Conservation (phyloP, 2,329 filamentous ascomycete genomes). For the Stenocarpella maydis region DNA sequence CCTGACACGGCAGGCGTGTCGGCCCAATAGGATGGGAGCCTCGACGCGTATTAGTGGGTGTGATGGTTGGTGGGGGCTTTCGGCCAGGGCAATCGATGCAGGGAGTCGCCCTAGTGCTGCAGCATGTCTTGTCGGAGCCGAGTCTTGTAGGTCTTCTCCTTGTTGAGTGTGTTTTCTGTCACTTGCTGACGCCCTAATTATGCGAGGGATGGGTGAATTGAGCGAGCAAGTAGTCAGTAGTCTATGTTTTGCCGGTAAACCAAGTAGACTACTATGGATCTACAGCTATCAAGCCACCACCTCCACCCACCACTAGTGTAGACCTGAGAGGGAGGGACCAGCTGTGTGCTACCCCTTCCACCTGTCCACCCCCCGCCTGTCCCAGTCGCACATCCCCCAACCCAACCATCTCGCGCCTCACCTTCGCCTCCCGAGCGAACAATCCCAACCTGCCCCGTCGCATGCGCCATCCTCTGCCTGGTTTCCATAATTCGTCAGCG, state of each 20-base stretch:
- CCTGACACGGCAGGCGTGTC: slow-evolving; percentile 19
- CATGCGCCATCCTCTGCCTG: slow-evolving; percentile 33
- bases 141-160: not conserved
- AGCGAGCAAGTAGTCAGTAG: too few relatives aligned
- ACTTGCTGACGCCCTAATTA: slow-evolving; percentile 6
- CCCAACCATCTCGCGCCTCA: slow-evolving; percentile 28
- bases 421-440: slow-evolving; percentile 32
- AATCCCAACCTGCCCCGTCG: slow-evolving; percentile 17
- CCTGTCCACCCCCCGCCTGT: slow-evolving; percentile 23
- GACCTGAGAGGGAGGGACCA: too few relatives aligned
- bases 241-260: slow-evolving; percentile 5
- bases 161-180: not conserved
- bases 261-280: too few relatives aligned
- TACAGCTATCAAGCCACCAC: not conserved
- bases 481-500: not conserved
- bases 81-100: slow-evolving; percentile 9
- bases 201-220: not conserved
- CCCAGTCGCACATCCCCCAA: slow-evolving; percentile 21
- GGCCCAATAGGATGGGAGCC: slow-evolving; percentile 10
- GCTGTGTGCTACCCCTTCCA: slow-evolving; percentile 19
- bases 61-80: not conserved
- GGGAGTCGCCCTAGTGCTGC: slow-evolving; percentile 16
- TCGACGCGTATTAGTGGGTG: slow-evolving; percentile 1
- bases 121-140: slow-evolving; percentile 4
- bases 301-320: too few relatives aligned